Percentiles rank a stretch among this genome's conserved stretches.
These are phyloP conservation scores for Hemisphaericaspora nanyangensis DNA, from an alignment of 805 yeast genomes.

Conservation along the genomic window DNA sequence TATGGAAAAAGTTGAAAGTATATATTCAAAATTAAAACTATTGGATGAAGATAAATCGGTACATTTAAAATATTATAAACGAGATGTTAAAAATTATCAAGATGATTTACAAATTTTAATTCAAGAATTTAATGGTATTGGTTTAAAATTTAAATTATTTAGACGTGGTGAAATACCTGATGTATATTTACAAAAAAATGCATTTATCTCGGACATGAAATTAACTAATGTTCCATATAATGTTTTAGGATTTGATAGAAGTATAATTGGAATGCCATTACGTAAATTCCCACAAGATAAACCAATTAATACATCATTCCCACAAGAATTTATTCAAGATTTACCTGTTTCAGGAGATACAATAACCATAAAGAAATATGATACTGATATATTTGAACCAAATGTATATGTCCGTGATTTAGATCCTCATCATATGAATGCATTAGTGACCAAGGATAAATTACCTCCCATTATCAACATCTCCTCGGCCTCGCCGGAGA, in stretches of 20 bases:
- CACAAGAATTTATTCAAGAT: constrained; percentile 39
- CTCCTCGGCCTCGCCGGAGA: neutral
- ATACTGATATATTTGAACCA: constrained; percentile 30
- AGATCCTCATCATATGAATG: constrained; percentile 12
- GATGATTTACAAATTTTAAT: constrained; percentile 25
- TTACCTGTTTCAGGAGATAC: constrained; percentile 20
- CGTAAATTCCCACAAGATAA: constrained; percentile 17
- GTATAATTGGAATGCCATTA: constrained; percentile 37
- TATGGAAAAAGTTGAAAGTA: constrained; percentile 24
- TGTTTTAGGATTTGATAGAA: constrained; percentile 39
- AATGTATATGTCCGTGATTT: constrained; percentile 15
- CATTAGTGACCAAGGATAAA: neutral
- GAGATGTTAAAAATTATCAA: constrained; percentile 28
- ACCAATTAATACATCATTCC: constrained; percentile 15
- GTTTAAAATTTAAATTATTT: constrained; percentile 32
- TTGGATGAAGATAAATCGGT: constrained; percentile 36
- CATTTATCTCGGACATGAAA: constrained; percentile 26
- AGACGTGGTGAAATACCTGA: constrained; percentile 29
- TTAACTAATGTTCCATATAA: constrained; percentile 31
- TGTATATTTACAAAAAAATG: constrained; percentile 23
- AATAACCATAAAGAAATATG: constrained; percentile 31
- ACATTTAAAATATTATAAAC: constrained; percentile 33
- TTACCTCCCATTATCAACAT: neutral
- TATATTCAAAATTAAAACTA: constrained; percentile 26
- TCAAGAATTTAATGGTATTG: constrained; percentile 34